Base-by-base conservation (phyloP, 225 moss, liverwort and hornwort species). In the Bryum argenteum region DNA sequence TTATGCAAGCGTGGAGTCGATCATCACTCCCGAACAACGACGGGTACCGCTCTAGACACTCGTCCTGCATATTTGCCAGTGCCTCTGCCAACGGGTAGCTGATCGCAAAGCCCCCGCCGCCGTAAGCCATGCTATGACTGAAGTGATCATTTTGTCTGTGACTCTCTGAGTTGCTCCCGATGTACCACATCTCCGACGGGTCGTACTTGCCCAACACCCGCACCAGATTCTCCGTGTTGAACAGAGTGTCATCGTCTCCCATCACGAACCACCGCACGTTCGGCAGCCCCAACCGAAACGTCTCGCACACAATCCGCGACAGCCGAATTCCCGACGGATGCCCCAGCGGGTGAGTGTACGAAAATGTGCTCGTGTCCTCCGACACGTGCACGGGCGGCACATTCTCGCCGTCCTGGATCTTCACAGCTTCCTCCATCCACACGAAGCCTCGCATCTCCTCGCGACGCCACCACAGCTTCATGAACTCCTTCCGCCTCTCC, bases 181-280 rank as follows among this genome's bases (percentile, higher is more conserved):
- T 85, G 23, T 97, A 94, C 87, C 90, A 94, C 89, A 97, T 89
- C 73, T 97, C 90, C 6, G 87, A 81, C 3, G 97, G 90, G 72
- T 97, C 97, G 72, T 97, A 97, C 81, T 92, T 97, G 83, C 84
- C 87, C 72, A 97, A 70, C 7, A 87, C 88, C 8, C 71, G 89
- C 21, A 97, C 83, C 71, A 97, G 82, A 74, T 97, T 97, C n/a
- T 94, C 86, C 23, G 90, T 86, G 80, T 91, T 91, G 66, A 94
- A 97, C 77, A 97, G 42, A 42, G 94, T 97, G 75, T 97, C 97
- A 41, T 97, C 97, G 60, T 97, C 97, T 0, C 97, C 94, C 97
- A 97, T 97, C 58, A 97, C 93, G 63, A 92, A 94, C 97, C 97
- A 97, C 38, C 92, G 82, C 62, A 94, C 97, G 71, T 89, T 76